Evolutionary conservation across 169 alveolate genomes (phyloP).

Genomic region (Sarcocystis neurona): DNA sequence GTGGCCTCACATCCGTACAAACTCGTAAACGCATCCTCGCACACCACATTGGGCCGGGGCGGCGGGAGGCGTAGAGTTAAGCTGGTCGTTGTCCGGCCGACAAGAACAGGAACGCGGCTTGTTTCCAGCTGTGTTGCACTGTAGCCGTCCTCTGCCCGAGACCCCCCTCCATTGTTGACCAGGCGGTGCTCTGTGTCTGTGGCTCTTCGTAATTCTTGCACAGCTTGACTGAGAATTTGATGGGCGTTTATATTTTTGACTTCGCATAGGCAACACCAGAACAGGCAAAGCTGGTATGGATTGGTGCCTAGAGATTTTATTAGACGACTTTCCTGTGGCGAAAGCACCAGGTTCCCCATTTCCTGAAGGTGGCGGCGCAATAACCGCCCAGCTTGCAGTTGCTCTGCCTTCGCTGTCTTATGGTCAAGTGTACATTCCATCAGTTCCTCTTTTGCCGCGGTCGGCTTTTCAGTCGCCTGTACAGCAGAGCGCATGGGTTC

Average conservation of each 20-base stretch:
- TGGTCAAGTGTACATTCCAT: no score
- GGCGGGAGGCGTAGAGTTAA: neutral
- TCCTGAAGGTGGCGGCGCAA: conserved; percentile 25
- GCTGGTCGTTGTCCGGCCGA: neutral
- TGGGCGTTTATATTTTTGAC: neutral
- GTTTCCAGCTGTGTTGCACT: neutral
- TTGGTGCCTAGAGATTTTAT: neutral
- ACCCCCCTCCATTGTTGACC: neutral
- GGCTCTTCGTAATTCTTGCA: conserved; percentile 9
- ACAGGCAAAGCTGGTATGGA: conserved; percentile 24
- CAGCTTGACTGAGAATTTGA: neutral
- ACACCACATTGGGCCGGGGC: conserved; percentile 8
- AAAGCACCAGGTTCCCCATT: conserved; percentile 19
- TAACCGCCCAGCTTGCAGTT: neutral
- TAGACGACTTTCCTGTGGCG: conserved; percentile 1
- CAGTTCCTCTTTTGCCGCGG: no score
- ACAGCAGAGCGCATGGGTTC: no score
- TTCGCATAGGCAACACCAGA: conserved; percentile 10
- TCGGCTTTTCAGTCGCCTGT: no score
- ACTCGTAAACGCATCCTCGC: neutral
- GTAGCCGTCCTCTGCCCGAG: neutral
- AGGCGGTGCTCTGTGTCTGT: neutral
- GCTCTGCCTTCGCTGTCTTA: conserved; percentile 35
- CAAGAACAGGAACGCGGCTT: neutral
- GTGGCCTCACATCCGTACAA: neutral